Evolutionary conservation across 805 yeast species (phyloP).

Genomic region (Yamadazyma scolyti): DNA sequence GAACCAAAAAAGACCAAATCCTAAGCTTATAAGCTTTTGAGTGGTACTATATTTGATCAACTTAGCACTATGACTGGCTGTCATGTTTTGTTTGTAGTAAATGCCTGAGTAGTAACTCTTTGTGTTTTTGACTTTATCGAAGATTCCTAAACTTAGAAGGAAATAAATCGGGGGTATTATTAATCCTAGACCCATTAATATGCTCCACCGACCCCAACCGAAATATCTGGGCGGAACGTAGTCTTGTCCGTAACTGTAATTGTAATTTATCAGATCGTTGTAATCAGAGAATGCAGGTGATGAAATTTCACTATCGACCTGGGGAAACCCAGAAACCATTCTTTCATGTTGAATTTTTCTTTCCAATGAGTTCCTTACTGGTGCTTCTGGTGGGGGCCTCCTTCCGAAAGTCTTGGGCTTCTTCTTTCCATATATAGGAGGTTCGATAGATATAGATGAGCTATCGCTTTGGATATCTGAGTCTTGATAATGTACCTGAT

Average conservation of each 20-base stretch:
- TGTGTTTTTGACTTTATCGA: constrained; percentile 20
- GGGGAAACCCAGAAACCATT: constrained; percentile 12
- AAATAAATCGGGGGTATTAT: constrained; percentile 38
- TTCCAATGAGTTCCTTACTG: constrained; percentile 12
- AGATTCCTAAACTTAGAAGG: constrained; percentile 29
- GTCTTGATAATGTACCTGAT: constrained; percentile 12
- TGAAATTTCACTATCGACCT: constrained; percentile 2
- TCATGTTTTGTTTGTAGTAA: constrained; percentile 11
- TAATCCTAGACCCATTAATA: constrained; percentile 29
- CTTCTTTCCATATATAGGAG: constrained; percentile 2
- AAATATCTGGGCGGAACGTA: constrained; percentile 8
- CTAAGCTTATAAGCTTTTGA: constrained; percentile 30
- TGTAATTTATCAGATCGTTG: constrained; percentile 6
- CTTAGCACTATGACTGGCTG: too few relatives aligned
- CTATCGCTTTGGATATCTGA: constrained; percentile 11
- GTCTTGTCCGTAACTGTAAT: too few relatives aligned
- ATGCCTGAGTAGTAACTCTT: constrained; percentile 11
- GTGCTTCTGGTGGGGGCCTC: constrained; percentile 14
- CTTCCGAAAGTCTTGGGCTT: constrained; percentile 4
- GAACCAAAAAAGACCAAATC: constrained; percentile 33
- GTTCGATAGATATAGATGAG: constrained; percentile 6
- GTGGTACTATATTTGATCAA: constrained; percentile 14
- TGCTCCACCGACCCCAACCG: constrained; percentile 16
- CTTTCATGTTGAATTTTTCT: constrained; percentile 14
- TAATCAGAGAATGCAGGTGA: constrained; percentile 7